Conservation (phyloP, 2,329 filamentous ascomycete species). For the Pseudogymnoascus sp. region DNA sequence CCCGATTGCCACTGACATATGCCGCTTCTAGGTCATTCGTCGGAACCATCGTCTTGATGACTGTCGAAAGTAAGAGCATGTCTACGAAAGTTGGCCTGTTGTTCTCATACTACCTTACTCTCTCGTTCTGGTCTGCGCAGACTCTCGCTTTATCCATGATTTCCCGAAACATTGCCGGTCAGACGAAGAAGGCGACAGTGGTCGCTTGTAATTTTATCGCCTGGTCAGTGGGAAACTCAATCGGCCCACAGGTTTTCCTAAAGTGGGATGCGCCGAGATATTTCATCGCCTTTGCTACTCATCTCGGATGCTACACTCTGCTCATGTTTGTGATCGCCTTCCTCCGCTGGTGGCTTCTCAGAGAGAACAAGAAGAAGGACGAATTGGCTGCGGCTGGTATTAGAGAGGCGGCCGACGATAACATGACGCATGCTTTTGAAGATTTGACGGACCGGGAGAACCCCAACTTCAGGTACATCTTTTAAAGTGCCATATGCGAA, state of each 20-base stretch:
- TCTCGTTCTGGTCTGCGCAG: conserved; percentile 71
- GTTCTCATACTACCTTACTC: conserved; percentile 66
- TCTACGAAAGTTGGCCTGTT: conserved; percentile 58
- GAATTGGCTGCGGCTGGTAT: conserved; percentile 12
- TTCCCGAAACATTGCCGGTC: conserved; percentile 43
- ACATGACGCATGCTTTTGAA: conserved; percentile 25
- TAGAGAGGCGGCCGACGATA: conserved; percentile 15
- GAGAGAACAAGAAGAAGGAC: conserved; percentile 27
- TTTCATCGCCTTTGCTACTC: conserved; percentile 44
- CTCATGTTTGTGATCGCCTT: conserved; percentile 20
- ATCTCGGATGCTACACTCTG: conserved; percentile 38
- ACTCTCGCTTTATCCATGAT: conserved; percentile 57
- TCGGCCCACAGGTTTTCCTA: conserved; percentile 50
- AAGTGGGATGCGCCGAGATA: conserved; percentile 43
- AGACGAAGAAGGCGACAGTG: conserved; percentile 45
- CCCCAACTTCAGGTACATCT: conserved; percentile 24
- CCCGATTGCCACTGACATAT: conserved; percentile 3
- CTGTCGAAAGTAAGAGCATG: conserved; percentile 49
- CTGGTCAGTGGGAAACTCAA: conserved; percentile 48
- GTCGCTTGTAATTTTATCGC: conserved; percentile 41
- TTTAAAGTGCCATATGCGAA: conserved; percentile 10
- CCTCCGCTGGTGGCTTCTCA: conserved; percentile 22
- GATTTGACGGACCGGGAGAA: conserved; percentile 27
- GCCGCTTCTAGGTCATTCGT: conserved; percentile 50
- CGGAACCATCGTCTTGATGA: conserved; percentile 66